phyloP scores from a whole-genome alignment of 768 basidiomycete species.

The Chlorophyllum brunneum region DNA sequence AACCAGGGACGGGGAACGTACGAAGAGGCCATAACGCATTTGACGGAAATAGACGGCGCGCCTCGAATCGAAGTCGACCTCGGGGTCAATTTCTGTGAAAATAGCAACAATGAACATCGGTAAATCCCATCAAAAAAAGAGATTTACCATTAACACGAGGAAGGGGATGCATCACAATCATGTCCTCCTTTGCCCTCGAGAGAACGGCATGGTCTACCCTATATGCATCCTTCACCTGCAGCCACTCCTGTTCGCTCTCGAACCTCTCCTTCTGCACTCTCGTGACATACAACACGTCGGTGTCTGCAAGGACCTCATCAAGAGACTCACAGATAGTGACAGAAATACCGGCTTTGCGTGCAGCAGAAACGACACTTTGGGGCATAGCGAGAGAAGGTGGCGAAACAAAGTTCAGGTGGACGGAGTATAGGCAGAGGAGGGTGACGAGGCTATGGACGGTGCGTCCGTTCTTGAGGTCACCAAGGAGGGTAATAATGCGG shows the following conservation, averaged over 20 bases:
- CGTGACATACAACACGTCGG: constrained; percentile 96
- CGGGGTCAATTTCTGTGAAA: constrained; percentile 91
- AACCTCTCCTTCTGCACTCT: constrained; percentile 96
- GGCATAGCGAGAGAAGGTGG: constrained; percentile 89
- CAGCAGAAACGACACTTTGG: constrained; percentile 73
- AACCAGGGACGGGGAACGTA: constrained; percentile 39
- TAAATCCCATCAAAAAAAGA: background rate
- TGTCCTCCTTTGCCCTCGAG: constrained; percentile 89
- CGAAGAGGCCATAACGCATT: constrained; percentile 97
- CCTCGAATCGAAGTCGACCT: constrained; percentile 94
- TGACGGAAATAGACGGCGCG: constrained; percentile 97
- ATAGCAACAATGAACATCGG: background rate
- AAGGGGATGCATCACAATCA: constrained; percentile 99
- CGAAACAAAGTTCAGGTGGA: constrained; percentile 93
- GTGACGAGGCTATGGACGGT: constrained; percentile 96
- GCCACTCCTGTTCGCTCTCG: constrained; percentile 75
- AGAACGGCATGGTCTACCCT: constrained; percentile 92
- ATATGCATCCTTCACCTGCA: constrained; percentile 87
- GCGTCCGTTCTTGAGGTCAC: constrained; percentile 96
- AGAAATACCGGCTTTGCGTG: constrained; percentile 76
- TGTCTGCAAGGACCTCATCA: constrained; percentile 87
- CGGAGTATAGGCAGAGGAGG: constrained; percentile 86
- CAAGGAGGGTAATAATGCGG: constrained; percentile 86
- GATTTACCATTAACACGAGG: constrained; percentile 81
- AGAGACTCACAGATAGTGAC: constrained; percentile 83